Conservation (phyloP, 2,329 filamentous ascomycete genomes). For the Pestalotiopsis sp. region DNA sequence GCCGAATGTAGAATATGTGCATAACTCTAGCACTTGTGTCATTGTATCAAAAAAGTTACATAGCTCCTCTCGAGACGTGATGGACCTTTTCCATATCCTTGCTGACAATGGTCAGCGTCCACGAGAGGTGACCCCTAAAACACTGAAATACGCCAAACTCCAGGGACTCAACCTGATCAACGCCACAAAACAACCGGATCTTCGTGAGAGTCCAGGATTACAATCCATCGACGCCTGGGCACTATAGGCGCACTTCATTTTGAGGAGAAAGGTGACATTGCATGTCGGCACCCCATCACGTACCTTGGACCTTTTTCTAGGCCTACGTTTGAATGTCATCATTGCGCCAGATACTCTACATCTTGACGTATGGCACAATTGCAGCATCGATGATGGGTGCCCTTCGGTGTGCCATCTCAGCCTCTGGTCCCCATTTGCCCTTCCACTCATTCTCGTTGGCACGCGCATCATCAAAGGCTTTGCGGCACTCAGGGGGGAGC, state of each 20-base stretch:
- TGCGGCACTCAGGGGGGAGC: slow-evolving; percentile 70
- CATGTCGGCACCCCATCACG: not conserved
- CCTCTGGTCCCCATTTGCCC: slow-evolving; percentile 72
- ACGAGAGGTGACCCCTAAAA: not conserved
- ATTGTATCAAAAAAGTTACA: too few relatives aligned
- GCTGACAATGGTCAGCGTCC: not conserved
- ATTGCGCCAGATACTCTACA: slow-evolving; percentile 9
- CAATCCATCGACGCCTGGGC: not conserved
- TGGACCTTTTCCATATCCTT: not conserved
- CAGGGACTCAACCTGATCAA: not conserved
- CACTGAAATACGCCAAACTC: not conserved
- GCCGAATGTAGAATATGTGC: too few relatives aligned
- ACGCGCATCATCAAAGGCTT: slow-evolving; percentile 71
- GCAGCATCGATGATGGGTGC: slow-evolving; percentile 65
- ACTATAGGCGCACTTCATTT: too few relatives aligned
- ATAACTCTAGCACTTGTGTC: too few relatives aligned
- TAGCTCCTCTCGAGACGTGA: not conserved
- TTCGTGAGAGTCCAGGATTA: not conserved
- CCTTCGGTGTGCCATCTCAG: slow-evolving; percentile 52
- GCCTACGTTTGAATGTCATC: not conserved
- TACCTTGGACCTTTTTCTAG: not conserved
- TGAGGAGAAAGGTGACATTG: not conserved
- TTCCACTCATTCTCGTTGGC: slow-evolving; percentile 73
- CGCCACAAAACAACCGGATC: not conserved
- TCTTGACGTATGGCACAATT: slow-evolving; percentile 60